These are phyloP conservation scores for Arthromyces matolae DNA, from an alignment of 768 basidiomycete species.

Conservation along the genomic window DNA sequence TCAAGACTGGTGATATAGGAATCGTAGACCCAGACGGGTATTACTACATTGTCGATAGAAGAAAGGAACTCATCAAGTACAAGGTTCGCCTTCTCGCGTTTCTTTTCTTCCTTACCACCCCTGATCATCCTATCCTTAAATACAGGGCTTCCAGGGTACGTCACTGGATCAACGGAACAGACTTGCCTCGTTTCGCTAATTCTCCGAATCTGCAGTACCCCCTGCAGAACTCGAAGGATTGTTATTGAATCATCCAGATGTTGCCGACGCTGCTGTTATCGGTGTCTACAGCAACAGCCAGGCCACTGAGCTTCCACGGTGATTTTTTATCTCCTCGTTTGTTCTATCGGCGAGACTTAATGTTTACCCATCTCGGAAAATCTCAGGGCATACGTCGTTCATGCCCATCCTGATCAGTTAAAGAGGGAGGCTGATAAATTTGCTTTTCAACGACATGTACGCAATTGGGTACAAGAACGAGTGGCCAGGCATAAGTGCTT, in stretches of 20 bases:
- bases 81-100: constrained; percentile 35
- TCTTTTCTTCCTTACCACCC: background rate
- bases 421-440: constrained; percentile 33
- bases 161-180: background rate
- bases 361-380: background rate
- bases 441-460: constrained; percentile 48
- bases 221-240: constrained; percentile 84
- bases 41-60: constrained; percentile 70
- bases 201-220: constrained; percentile 48
- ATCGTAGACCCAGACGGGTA: constrained; percentile 64
- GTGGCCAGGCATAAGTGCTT: constrained; percentile 76
- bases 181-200: background rate
- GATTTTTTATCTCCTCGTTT: constrained; percentile 3
- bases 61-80: constrained; percentile 76
- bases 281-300: constrained; percentile 63
- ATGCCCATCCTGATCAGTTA: constrained; percentile 35
- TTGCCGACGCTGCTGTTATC: constrained; percentile 81
- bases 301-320: constrained; percentile 82
- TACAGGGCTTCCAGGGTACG: constrained; percentile 72
- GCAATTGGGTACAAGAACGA: constrained; percentile 61
- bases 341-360: background rate
- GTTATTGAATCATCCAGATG: constrained; percentile 67
- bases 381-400: constrained; percentile 61
- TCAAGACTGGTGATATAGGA: constrained; percentile 87
- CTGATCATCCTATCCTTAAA: background rate